These are phyloP conservation scores for Huntiella omanensis DNA, from an alignment of 2,329 filamentous ascomycete species.

Conservation along the genomic window DNA sequence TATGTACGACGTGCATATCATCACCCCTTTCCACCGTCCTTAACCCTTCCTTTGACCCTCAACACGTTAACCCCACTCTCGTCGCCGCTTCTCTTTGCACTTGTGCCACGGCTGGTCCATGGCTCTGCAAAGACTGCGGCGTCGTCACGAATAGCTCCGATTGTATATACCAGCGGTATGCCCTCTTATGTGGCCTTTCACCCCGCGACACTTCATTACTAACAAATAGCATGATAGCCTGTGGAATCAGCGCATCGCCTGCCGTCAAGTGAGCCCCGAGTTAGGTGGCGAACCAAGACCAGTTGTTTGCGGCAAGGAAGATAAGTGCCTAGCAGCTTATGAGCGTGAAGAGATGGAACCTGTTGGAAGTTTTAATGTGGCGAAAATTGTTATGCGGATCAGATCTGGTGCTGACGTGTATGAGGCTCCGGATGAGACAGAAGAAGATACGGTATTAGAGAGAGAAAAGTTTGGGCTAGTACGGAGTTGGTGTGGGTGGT, in stretches of 20 bases:
- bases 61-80: conserved; percentile 29
- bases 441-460: conserved; percentile 32
- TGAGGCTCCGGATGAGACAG: conserved; percentile 63
- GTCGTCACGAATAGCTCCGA: conserved; percentile 45
- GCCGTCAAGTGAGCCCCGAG: conserved; percentile 61
- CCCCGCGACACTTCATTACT: not conserved
- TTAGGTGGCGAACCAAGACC: conserved; percentile 29
- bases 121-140: conserved; percentile 75
- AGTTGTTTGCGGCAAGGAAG: conserved; percentile 68
- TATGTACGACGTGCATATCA: conserved; percentile 58
- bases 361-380: conserved; percentile 73
- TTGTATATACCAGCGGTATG: conserved; percentile 37
- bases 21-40: conserved; percentile 44
- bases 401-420: conserved; percentile 68
- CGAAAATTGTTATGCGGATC: conserved; percentile 68
- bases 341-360: conserved; percentile 77
- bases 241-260: conserved; percentile 80
- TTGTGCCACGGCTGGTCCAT: conserved; percentile 42
- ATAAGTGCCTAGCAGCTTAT: conserved; percentile 54
- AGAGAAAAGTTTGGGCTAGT: conserved; percentile 49
- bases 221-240: conserved; percentile 28
- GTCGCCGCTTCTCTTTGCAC: conserved; percentile 37
- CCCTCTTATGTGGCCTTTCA: conserved; percentile 5
- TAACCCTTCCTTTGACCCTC: conserved; percentile 24
- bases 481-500: conserved; percentile 88